A percentile compares a stretch with the other conserved stretches of the same genome.
phyloP scores from a whole-genome alignment of 2,329 filamentous ascomycete species.

The Thielaviopsis euricoi region DNA sequence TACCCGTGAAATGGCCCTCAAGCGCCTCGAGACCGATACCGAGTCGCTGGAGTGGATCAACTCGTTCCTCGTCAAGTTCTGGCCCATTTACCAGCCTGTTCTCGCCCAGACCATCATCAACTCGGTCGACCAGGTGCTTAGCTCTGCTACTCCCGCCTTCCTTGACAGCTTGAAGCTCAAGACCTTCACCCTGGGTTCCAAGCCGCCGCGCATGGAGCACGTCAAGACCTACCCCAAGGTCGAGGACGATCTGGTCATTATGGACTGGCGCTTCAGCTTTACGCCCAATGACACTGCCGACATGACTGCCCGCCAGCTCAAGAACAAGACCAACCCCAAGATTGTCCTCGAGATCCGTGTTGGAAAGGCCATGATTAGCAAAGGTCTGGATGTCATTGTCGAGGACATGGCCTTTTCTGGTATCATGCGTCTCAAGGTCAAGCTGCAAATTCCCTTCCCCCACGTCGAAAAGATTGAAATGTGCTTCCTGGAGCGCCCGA shows the following conservation, averaged over 20 bases:
- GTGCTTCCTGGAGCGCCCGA: constrained; percentile 78
- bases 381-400: constrained; percentile 91
- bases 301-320: constrained; percentile 76
- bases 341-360: constrained; percentile 86
- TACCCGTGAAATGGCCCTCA: constrained; percentile 72
- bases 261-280: constrained; percentile 99
- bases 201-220: constrained; percentile 89
- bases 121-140: constrained; percentile 90
- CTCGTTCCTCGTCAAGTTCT: constrained; percentile 95
- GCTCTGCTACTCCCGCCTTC: constrained; percentile 78
- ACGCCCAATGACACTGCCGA: constrained; percentile 88
- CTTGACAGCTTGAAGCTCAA: constrained; percentile 87
- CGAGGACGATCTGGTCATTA: constrained; percentile 86
- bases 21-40: constrained; percentile 71
- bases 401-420: constrained; percentile 95
- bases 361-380: constrained; percentile 92
- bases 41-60: constrained; percentile 99
- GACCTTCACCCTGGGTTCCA: constrained; percentile 84
- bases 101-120: constrained; percentile 83
- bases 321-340: constrained; percentile 94
- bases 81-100: constrained; percentile 95
- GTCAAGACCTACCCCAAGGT: constrained; percentile 96
- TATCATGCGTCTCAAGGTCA: constrained; percentile 92
- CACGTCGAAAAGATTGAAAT: constrained; percentile 91
- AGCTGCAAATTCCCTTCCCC: constrained; percentile 88